Conservation (phyloP, 495 filamentous ascomycete species). For the Xylaria telfairii region DNA sequence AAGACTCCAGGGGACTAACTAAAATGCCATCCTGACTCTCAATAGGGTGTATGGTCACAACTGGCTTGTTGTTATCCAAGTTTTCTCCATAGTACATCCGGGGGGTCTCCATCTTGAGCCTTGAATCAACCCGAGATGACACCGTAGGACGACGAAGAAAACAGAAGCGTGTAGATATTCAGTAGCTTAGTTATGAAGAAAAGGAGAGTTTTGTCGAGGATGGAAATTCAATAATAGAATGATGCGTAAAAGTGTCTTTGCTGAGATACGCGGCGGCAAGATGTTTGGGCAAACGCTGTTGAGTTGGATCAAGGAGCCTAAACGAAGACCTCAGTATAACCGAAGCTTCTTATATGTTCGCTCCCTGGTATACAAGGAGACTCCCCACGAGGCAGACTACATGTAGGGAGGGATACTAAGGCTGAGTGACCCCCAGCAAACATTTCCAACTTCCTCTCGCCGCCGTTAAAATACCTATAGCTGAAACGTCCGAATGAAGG, state of each 20-base stretch:
- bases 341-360: not conserved
- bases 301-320: not conserved
- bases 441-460: too few relatives aligned
- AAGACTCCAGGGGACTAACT: too few relatives aligned
- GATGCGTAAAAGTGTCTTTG: not conserved
- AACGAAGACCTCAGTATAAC: not conserved
- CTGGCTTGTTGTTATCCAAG: slow-evolving; percentile 10
- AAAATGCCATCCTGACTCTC: slow-evolving; percentile 27
- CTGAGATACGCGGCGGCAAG: not conserved
- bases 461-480: too few relatives aligned
- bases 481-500: not conserved
- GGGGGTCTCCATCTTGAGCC: not conserved
- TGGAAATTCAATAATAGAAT: not conserved
- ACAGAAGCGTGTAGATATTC: not conserved
- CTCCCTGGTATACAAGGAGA: not conserved
- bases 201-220: not conserved
- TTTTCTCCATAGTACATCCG: not conserved
- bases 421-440: not conserved
- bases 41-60: slow-evolving; percentile 42
- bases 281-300: not conserved
- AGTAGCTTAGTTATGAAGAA: not conserved
- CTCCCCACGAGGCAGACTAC: not conserved
- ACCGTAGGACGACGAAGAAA: too few relatives aligned
- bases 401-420: not conserved
- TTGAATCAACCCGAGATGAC: not conserved